Conservation (phyloP, 257 asterid species). For the Salvia splendens region DNA sequence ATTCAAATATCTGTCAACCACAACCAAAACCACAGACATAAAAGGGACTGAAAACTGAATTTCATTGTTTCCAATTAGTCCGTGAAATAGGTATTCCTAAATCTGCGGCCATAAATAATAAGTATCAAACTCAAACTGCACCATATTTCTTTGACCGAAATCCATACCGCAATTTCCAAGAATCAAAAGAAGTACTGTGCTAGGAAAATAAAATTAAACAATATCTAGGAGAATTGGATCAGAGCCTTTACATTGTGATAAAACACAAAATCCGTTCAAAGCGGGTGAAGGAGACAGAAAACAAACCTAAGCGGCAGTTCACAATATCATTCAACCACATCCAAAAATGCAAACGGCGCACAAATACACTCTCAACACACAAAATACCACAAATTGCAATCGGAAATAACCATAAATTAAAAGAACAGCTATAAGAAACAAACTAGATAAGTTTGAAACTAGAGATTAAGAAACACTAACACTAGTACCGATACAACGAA, state of each 20-base stretch:
- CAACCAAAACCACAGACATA: constrained; percentile 11
- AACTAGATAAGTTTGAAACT: not conserved
- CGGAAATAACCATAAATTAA: not conserved
- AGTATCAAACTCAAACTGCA: not conserved
- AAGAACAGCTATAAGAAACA: not conserved
- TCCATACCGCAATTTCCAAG: constrained; percentile 4
- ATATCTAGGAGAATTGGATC: not conserved
- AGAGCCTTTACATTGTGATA: constrained; percentile 15
- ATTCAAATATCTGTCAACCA: not conserved
- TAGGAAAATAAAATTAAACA: not conserved
- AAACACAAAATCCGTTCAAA: not conserved
- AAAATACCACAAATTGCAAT: not conserved
- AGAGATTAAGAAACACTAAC: constrained; percentile 5
- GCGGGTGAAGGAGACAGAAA: not conserved
- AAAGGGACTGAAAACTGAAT: constrained; percentile 7
- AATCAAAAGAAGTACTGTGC: not conserved
- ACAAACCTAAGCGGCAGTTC: constrained; percentile 26
- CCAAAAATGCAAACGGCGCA: constrained; percentile 2
- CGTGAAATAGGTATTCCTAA: constrained; percentile 6
- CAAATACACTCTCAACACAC: not conserved
- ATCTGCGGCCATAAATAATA: not conserved
- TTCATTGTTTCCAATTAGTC: not conserved
- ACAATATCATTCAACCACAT: constrained; percentile 11
- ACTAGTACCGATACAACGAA: constrained; percentile 22
- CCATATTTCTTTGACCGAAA: too few relatives aligned